phyloP scores from a whole-genome alignment of 768 basidiomycete species.

The Symmetrospora coprosmae region DNA sequence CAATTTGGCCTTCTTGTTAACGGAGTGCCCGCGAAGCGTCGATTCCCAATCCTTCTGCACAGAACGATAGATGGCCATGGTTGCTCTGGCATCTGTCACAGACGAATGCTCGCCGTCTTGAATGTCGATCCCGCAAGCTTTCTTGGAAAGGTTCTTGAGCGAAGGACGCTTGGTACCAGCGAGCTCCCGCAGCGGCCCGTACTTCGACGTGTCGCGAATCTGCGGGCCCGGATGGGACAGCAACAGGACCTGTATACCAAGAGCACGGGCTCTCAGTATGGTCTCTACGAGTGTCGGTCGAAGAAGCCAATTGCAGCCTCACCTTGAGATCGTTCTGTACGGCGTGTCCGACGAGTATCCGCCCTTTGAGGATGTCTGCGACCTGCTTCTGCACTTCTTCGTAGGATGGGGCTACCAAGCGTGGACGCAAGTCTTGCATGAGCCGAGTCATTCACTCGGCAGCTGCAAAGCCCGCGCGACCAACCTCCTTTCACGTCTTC shows the following conservation, averaged over 20 bases:
- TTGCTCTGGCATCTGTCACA: constrained; percentile 82
- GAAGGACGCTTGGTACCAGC: constrained; percentile 54
- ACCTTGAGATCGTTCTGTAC: constrained; percentile 81
- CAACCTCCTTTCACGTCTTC: constrained; percentile 50
- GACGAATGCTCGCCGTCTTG: constrained; percentile 57
- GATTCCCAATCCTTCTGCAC: constrained; percentile 73
- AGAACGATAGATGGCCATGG: constrained; percentile 81
- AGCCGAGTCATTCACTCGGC: constrained; percentile 54
- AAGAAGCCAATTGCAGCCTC: constrained; percentile 16
- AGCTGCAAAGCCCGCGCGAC: constrained; percentile 52
- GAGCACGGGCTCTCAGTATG: background rate
- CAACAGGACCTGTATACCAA: constrained; percentile 36
- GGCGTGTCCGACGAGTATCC: constrained; percentile 72
- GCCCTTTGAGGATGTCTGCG: constrained; percentile 57
- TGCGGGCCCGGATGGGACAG: constrained; percentile 39
- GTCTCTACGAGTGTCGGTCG: background rate
- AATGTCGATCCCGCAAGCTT: constrained; percentile 62
- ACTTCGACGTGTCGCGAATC: constrained; percentile 39
- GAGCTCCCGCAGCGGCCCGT: constrained; percentile 43
- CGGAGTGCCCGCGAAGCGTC: background rate
- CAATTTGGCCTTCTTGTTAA: background rate
- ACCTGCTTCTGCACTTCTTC: constrained; percentile 44
- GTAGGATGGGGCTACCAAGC: constrained; percentile 13
- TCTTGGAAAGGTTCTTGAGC: constrained; percentile 60
- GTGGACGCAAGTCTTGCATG: background rate